Percentiles rank a stretch among this genome's conserved stretches.
phyloP scores from a whole-genome alignment of 805 yeast genomes.

The Komagataella pseudopastoris region DNA sequence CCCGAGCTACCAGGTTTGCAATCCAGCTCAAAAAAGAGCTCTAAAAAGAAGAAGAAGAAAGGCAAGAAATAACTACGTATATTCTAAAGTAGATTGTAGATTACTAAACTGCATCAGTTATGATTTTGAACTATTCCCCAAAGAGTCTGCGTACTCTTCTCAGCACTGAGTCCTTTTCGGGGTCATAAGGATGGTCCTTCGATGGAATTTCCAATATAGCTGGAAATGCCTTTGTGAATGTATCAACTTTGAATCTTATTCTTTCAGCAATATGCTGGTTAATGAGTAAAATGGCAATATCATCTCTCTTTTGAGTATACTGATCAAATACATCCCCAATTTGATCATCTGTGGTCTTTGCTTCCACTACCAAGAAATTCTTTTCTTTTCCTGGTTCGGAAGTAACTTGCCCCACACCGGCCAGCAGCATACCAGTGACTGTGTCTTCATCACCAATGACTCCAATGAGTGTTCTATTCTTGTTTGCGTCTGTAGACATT shows the following conservation, averaged over 20 bases:
- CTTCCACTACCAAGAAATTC: conserved; percentile 72
- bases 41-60: conserved; percentile 20
- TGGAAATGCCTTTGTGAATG: conserved; percentile 84
- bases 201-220: conserved; percentile 95
- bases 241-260: conserved; percentile 72
- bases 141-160: conserved; percentile 89
- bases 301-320: conserved; percentile 66
- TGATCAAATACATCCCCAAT: conserved; percentile 62
- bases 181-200: conserved; percentile 97
- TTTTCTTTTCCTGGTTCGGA: conserved; percentile 49
- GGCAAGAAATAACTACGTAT: conserved; percentile 15
- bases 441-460: conserved; percentile 98
- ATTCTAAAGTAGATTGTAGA: background rate
- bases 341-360: conserved; percentile 65
- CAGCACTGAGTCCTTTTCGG: conserved; percentile 92
- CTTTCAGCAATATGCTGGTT: conserved; percentile 92
- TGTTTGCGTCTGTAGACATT: conserved; percentile 18
- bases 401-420: conserved; percentile 86
- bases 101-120: background rate
- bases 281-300: conserved; percentile 84
- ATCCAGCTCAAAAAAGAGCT: conserved; percentile 12
- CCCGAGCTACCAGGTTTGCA: background rate
- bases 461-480: conserved; percentile 74
- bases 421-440: conserved; percentile 87
- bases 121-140: conserved; percentile 49